A percentile compares a stretch with the other conserved stretches of the same genome.
Conservation (phyloP, 768 basidiomycete genomes). For the Boletus eberwhitei region DNA sequence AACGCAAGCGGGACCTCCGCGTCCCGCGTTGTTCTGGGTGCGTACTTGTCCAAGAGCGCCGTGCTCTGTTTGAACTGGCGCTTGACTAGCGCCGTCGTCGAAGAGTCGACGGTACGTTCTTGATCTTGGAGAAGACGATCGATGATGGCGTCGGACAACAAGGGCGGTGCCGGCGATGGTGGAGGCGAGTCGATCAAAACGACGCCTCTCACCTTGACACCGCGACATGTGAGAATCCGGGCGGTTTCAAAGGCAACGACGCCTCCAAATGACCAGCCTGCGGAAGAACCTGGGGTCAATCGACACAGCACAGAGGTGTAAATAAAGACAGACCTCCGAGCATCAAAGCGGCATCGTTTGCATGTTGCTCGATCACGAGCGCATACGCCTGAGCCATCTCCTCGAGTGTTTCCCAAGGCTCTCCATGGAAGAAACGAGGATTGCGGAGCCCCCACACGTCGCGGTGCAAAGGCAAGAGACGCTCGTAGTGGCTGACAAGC, state of each 20-base stretch:
- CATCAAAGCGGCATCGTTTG: conserved; percentile 38
- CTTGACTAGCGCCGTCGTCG: conserved; percentile 37
- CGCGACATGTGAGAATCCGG: conserved; percentile 40
- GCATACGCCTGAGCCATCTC: conserved; percentile 57
- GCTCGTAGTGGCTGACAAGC: conserved; percentile 47
- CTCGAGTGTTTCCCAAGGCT: conserved; percentile 45
- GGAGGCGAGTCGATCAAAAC: conserved; percentile 66
- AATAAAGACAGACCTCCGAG: conserved; percentile 51
- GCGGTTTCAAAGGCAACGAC: conserved; percentile 67
- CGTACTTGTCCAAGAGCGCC: conserved; percentile 45
- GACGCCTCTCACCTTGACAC: conserved; percentile 50
- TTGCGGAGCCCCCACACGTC: conserved; percentile 61
- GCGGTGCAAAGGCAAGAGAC: conserved; percentile 45
- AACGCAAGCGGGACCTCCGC: conserved; percentile 41
- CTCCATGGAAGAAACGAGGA: conserved; percentile 43
- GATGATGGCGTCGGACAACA: conserved; percentile 52
- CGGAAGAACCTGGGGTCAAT: neutral
- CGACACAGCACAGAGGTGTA: neutral
- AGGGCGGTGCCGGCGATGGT: conserved; percentile 48
- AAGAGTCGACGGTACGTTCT: conserved; percentile 26
- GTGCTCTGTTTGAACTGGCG: conserved; percentile 51
- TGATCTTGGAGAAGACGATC: conserved; percentile 40
- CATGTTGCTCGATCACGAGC: conserved; percentile 34
- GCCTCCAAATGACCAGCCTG: conserved; percentile 81
- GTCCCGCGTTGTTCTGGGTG: conserved; percentile 31